A percentile compares a stretch with the other conserved stretches of the same genome.
phyloP scores from a whole-genome alignment of 2,329 filamentous ascomycete species.

The Microsporum canis region DNA sequence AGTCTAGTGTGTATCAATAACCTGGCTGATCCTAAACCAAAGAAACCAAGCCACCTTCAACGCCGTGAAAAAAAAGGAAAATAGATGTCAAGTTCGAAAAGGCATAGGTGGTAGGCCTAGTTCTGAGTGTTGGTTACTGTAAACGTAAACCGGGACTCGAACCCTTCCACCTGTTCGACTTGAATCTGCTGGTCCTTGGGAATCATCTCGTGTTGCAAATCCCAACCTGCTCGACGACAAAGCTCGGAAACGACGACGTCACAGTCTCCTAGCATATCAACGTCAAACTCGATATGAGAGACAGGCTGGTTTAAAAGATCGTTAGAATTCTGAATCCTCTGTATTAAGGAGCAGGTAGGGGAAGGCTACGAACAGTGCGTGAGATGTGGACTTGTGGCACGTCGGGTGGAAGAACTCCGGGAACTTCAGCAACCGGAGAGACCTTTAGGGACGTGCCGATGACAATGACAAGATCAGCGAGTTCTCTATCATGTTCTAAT shows the following conservation, averaged over 20 bases:
- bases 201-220: constrained; percentile 71
- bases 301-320: constrained; percentile 45
- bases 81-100: not conserved
- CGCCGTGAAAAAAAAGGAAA: not conserved
- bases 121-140: constrained; percentile 20
- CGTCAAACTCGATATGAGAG: constrained; percentile 85
- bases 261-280: constrained; percentile 90
- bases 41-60: not conserved
- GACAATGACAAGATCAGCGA: constrained; percentile 81
- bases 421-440: constrained; percentile 85
- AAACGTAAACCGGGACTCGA: constrained; percentile 35
- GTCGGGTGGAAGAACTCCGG: constrained; percentile 62
- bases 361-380: constrained; percentile 46
- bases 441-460: constrained; percentile 96
- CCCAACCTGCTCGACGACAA: constrained; percentile 70
- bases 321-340: constrained; percentile 5
- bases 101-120: not conserved
- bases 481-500: constrained; percentile 65
- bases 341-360: not conserved
- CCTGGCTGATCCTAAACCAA: not conserved
- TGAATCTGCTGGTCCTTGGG: constrained; percentile 53
- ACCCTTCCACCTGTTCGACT: constrained; percentile 41
- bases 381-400: constrained; percentile 88
- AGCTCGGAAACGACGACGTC: constrained; percentile 83
- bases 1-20: not conserved